These are phyloP conservation scores for Rutstroemia sp. DNA, from an alignment of 2,329 filamentous ascomycete species.

Conservation along the genomic window DNA sequence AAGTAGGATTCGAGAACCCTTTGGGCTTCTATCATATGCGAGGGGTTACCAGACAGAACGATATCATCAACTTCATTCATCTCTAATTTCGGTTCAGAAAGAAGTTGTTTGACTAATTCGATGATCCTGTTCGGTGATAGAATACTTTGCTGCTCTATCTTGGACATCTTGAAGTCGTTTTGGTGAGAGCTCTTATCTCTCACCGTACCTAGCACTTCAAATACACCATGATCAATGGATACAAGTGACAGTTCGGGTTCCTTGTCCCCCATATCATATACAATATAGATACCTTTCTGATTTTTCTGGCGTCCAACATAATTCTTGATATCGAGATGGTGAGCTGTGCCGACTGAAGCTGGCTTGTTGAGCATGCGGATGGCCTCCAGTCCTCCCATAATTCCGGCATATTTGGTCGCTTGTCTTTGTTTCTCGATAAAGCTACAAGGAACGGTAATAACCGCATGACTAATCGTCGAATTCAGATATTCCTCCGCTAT, in stretches of 20 bases:
- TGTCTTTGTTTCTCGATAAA: conserved; percentile 98
- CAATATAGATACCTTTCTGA: conserved; percentile 50
- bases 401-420: conserved; percentile 91
- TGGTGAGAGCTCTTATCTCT: too few relatives aligned
- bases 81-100: conserved; percentile 97
- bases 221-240: conserved; percentile 85
- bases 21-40: conserved; percentile 98
- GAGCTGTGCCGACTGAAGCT: conserved; percentile 90
- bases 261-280: conserved; percentile 91
- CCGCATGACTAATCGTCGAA: conserved; percentile 78
- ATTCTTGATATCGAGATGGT: conserved; percentile 76
- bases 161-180: conserved; percentile 85
- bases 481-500: conserved; percentile 72
- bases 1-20: conserved; percentile 94
- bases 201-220: conserved; percentile 96
- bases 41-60: conserved; percentile 95
- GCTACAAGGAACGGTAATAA: conserved; percentile 93
- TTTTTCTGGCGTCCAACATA: conserved; percentile 63
- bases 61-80: conserved; percentile 94
- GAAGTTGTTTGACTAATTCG: conserved; percentile 96
- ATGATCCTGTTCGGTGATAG: conserved; percentile 98
- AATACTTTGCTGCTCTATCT: conserved; percentile 99
- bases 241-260: conserved; percentile 92
- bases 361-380: conserved; percentile 96
- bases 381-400: conserved; percentile 87